These are phyloP conservation scores for Rhytidhysteron rufulum DNA, from an alignment of 2,329 filamentous ascomycete genomes.

Conservation along the genomic window DNA sequence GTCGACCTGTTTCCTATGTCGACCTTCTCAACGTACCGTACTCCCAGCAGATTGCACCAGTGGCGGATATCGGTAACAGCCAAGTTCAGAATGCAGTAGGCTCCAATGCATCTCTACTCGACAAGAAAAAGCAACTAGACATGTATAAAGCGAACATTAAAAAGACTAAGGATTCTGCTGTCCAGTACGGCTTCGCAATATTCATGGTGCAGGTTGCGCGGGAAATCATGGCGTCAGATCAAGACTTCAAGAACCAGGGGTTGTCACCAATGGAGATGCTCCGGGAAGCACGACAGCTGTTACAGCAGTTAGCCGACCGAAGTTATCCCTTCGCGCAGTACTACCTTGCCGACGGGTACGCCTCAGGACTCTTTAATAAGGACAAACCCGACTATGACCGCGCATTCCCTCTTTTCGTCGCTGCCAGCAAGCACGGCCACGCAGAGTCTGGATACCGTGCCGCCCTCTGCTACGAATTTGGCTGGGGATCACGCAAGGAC, in stretches of 20 bases:
- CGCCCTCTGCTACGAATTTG: slow-evolving; percentile 94
- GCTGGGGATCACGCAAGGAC: slow-evolving; percentile 91
- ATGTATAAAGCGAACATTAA: slow-evolving; percentile 98
- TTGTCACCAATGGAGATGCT: slow-evolving; percentile 61
- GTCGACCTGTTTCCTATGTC: slow-evolving; percentile 57
- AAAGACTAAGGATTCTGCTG: slow-evolving; percentile 85
- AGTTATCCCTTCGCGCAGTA: slow-evolving; percentile 98
- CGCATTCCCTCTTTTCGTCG: slow-evolving; percentile 87
- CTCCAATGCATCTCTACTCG: slow-evolving; percentile 84
- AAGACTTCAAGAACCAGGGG: slow-evolving; percentile 37
- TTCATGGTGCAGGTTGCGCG: slow-evolving; percentile 89
- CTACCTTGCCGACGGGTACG: slow-evolving; percentile 91
- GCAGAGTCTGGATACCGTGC: slow-evolving; percentile 93
- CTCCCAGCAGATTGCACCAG: slow-evolving; percentile 69
- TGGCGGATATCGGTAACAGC: slow-evolving; percentile 70
- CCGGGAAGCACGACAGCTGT: slow-evolving; percentile 81
- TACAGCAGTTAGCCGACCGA: slow-evolving; percentile 79
- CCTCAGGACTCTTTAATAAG: slow-evolving; percentile 92
- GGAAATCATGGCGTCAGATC: slow-evolving; percentile 52
- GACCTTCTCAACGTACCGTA: slow-evolving; percentile 67
- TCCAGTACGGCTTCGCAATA: slow-evolving; percentile 94
- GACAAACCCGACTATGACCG: slow-evolving; percentile 87
- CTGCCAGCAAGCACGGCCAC: slow-evolving; percentile 94
- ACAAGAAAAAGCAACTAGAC: slow-evolving; percentile 88
- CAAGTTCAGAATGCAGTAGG: slow-evolving; percentile 76